Evolutionary conservation across 164 flowering plant species (phyloP).

Genomic region (Macadamia integrifolia): DNA sequence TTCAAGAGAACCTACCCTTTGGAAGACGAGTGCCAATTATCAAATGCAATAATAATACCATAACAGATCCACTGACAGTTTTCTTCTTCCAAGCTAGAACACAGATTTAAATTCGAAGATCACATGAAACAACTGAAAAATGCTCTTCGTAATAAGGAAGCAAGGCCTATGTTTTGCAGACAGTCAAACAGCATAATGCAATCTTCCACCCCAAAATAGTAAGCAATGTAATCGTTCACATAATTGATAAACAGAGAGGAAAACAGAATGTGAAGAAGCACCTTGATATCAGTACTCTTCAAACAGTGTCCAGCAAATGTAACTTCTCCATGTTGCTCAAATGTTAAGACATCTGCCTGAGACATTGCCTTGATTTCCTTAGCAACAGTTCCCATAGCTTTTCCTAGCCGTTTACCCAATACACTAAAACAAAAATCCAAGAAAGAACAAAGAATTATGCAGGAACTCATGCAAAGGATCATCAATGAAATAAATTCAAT

Average conservation of each 20-base stretch:
- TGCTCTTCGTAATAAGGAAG: too few species aligned
- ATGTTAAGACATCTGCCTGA: constrained; percentile 69
- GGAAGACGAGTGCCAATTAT: too few species aligned
- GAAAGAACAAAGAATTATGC: neutral
- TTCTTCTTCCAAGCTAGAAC: too few species aligned
- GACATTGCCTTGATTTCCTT: constrained; percentile 86
- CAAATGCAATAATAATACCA: too few species aligned
- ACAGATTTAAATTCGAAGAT: too few species aligned
- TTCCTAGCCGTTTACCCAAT: constrained; percentile 85
- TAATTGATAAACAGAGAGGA: neutral
- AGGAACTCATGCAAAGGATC: constrained; percentile 5
- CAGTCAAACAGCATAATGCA: too few species aligned
- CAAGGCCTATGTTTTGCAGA: too few species aligned
- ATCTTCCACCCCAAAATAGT: too few species aligned
- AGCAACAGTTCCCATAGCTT: constrained; percentile 81
- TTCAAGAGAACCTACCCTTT: too few species aligned
- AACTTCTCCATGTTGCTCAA: constrained; percentile 70
- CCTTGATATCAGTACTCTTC: constrained; percentile 76
- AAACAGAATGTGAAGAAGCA: constrained; percentile 9
- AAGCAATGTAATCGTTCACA: too few species aligned
- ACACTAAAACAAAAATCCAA: constrained; percentile 32
- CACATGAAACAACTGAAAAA: too few species aligned
- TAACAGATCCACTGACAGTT: too few species aligned
- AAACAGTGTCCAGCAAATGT: constrained; percentile 58
- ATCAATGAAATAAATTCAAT: neutral